Evolutionary conservation across 1,139 yeast species (phyloP), one percentile per base, ranked within the genome.

Genomic region (Pichia sp.): DNA sequence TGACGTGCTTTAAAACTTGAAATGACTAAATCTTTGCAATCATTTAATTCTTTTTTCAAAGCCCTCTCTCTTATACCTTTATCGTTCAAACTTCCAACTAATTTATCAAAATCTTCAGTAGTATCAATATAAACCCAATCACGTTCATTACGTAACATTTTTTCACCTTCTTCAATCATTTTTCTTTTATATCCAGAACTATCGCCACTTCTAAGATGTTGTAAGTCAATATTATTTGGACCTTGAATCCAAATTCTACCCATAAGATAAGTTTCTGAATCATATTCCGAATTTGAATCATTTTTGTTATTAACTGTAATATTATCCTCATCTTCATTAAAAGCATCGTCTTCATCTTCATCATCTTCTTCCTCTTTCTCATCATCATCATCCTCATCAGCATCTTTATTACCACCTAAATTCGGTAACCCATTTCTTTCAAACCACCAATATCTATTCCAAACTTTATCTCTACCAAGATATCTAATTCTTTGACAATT

Each of bases 221-320:
- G 59, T 24, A 77, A 61, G 54, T 89, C 95, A 42, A 78, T 82
- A 24, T 70, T 69, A 3, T 80, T 69, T 1, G 98, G 97, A 0
- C 99, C 99, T 64, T 90, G 97, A 3, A 92, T 76, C 95, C 97
- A 90, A 33, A 92, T 62, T 47, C 87, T 71, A 7, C 97, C 97
- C 84, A 89, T 85, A 39, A 84, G 69, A 59, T 82, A 86, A 0
- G 86, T 82, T 48, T 80, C 86, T 10, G 68, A 50, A 39, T 53
- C 55, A 48, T 58, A 64, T 11, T 58, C 64, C 3, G 53, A 61
- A 16, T 16, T 16, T 16, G 16, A 16, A 6, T 65, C 68, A 31
- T 32, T 37, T 1, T 59, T 66, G 1, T 59, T 59, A 64, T 16
- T 16, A 16, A 16, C 16, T 16, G 16, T 16, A 16, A 16, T 16